A percentile compares a stretch with the other conserved stretches of the same genome.
phyloP scores from a whole-genome alignment of 106 monocot genomes.

The Vanilla planifolia region DNA sequence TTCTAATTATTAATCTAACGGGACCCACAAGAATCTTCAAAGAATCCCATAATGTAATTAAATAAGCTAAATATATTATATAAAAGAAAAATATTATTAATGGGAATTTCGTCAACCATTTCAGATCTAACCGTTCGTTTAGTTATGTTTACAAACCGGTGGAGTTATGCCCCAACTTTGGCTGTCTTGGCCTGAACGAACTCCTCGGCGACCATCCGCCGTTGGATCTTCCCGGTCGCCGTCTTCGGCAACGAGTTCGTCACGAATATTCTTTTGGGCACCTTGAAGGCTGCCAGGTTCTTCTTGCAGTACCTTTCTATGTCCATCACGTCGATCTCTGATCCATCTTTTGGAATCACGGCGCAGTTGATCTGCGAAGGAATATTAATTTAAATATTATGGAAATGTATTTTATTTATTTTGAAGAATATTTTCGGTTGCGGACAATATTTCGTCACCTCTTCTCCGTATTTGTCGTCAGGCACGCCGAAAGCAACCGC shows the following conservation, averaged over 20 bases:
- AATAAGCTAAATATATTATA: no score
- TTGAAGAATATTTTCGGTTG: no score
- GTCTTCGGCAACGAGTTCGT: constrained; percentile 72
- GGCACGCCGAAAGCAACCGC: constrained; percentile 94
- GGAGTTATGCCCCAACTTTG: constrained; percentile 21
- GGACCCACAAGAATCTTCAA: no score
- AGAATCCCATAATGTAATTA: no score
- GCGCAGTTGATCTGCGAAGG: constrained; percentile 71
- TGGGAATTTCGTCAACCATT: no score
- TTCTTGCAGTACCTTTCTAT: constrained; percentile 54
- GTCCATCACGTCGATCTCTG: constrained; percentile 36
- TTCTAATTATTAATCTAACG: no score
- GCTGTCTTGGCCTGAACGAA: constrained; percentile 33
- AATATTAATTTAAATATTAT: not conserved
- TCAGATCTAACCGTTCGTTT: no score
- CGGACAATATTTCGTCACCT: constrained; percentile 59
- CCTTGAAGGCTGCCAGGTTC: constrained; percentile 85
- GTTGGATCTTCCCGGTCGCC: constrained; percentile 91
- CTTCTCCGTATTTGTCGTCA: constrained; percentile 87
- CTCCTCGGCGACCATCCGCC: constrained; percentile 70
- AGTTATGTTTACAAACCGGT: no score
- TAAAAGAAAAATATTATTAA: no score
- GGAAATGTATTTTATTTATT: not conserved
- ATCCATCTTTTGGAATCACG: constrained; percentile 57
- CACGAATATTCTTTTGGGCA: constrained; percentile 78